Evolutionary conservation across 768 basidiomycete genomes (phyloP), one percentile per base, ranked within the genome.

Genomic region (Coprinopsis strossmayeri): DNA sequence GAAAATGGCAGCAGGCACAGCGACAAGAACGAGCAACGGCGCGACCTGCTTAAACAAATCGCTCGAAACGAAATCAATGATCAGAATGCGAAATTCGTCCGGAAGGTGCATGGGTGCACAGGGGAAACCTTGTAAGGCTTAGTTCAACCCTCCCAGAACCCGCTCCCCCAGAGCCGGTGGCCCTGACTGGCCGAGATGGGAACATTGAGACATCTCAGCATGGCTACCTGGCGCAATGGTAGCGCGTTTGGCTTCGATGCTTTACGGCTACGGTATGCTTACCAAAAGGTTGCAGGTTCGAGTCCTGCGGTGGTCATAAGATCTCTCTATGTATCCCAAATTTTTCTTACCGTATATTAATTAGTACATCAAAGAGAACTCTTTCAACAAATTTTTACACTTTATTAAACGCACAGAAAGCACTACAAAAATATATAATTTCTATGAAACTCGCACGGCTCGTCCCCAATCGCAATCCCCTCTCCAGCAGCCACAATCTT

Each of bases 281-380:
- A 89, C 86, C 87, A 87, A 87, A 84, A 88, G 87, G 87, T 83
- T 89, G 87, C 86, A 89, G 87, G 87, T 89, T 89, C 87, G 85
- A 89, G 84, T 86, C 87, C 87, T 87, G 87, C 84, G 82, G 84
- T 84, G 82, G 80, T 87, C 85, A 86, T 61, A n/a, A n/a, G n/a
- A n/a, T n/a, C n/a, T n/a, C n/a, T n/a, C n/a, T n/a, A n/a, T n/a
- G n/a, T n/a, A n/a, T n/a, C n/a, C n/a, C n/a, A n/a, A n/a, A n/a
- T n/a, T n/a, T n/a, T n/a, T n/a, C n/a, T n/a, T n/a, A n/a, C n/a
- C n/a, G n/a, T n/a, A n/a, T n/a, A n/a, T n/a, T n/a, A n/a, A n/a
- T n/a, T n/a, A n/a, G n/a, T n/a, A n/a, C n/a, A n/a, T n/a, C n/a
- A n/a, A n/a, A n/a, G n/a, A n/a, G n/a, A n/a, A n/a, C n/a, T n/a